Evolutionary conservation across 2,329 filamentous ascomycete species (phyloP).

Genomic region (Aspergillus latus): DNA sequence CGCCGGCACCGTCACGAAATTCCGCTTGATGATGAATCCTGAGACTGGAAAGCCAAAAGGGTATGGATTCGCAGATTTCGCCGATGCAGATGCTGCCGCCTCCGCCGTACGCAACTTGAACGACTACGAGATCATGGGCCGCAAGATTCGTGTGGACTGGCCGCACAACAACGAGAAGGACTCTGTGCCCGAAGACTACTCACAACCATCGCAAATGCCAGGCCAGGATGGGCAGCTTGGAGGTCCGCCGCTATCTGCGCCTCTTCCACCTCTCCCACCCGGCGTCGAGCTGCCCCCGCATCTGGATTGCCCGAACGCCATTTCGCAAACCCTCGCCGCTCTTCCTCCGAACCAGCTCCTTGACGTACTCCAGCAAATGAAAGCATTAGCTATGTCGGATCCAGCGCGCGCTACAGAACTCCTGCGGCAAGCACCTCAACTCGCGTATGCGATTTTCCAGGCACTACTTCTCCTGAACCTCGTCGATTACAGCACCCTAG

Average conservation of each 20-base stretch:
- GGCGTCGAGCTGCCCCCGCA: conserved; percentile 82
- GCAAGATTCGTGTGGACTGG: conserved; percentile 93
- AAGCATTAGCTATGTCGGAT: conserved; percentile 77
- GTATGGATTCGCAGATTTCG: conserved; percentile 95
- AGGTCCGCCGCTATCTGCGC: conserved; percentile 48
- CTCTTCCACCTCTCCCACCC: conserved; percentile 76
- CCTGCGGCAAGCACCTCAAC: conserved; percentile 83
- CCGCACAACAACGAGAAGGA: conserved; percentile 84
- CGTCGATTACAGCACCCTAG: conserved; percentile 79
- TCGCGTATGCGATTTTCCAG: conserved; percentile 94
- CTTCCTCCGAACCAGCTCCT: conserved; percentile 86
- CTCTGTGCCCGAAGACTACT: conserved; percentile 56
- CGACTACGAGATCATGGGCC: conserved; percentile 90
- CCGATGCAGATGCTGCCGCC: conserved; percentile 86
- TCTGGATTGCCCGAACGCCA: conserved; percentile 82
- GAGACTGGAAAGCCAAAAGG: conserved; percentile 94
- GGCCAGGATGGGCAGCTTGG: conserved; percentile 40
- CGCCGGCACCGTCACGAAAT: conserved; percentile 86
- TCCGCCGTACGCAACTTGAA: conserved; percentile 95
- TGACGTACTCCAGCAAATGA: conserved; percentile 93
- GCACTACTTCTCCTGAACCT: conserved; percentile 89
- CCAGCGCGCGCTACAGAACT: conserved; percentile 82
- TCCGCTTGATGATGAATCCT: conserved; percentile 90
- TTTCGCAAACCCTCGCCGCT: conserved; percentile 84
- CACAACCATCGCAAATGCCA: conserved; percentile 39